Base-by-base conservation (phyloP, 2,329 filamentous ascomycete species). In the Shiraia bambusicola region DNA sequence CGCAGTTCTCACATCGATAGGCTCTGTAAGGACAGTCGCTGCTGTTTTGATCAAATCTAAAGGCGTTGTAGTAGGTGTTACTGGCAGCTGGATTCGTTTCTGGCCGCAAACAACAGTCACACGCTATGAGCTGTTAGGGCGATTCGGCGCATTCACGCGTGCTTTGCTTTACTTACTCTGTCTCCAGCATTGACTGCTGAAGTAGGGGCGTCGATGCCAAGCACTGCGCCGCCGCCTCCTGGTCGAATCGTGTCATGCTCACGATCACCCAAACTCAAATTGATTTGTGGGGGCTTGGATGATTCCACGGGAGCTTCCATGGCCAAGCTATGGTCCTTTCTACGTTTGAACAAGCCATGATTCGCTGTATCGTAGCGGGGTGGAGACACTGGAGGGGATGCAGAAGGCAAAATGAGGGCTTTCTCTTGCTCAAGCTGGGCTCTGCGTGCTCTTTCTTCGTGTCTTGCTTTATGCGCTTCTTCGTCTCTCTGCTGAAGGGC, bases 111-210 rank as follows among this genome's bases (percentile, higher is more conserved):
- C 80, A 27, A 96, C 81, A 25, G 81, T 75, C 13, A 95, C 87
- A 53, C 79, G 79, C 79, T 86, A 28, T n/a, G 14, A 10, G 10
- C 7, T 29, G 46, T 66, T 54, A 65, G 35, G 49, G 27, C n/a
- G 8, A 15, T 27, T 34, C 12, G 19, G 8, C 1, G 8, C 2
- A 29, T 19, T 6, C 29, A 12, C 15, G n/a, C 6, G 29, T 22
- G 15, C 16, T 22, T 8, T 8, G 53, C 82, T 22, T 8, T 8
- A 54, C 82, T 76, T 69, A 87, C 84, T 56, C 89, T 77, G 61
- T 91, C 87, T 32, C 84, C 85, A 47, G 86, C 81, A 70, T 94
- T 94, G 44, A 86, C 84, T 11, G 88, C 88, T 39, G 88, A 90
- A 8, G 84, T 75, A 1, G 90, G 90, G 15, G 87, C 87, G 72